Conservation (phyloP, 192 early-diverging fungal genomes). For the Coemansia sp. region DNA sequence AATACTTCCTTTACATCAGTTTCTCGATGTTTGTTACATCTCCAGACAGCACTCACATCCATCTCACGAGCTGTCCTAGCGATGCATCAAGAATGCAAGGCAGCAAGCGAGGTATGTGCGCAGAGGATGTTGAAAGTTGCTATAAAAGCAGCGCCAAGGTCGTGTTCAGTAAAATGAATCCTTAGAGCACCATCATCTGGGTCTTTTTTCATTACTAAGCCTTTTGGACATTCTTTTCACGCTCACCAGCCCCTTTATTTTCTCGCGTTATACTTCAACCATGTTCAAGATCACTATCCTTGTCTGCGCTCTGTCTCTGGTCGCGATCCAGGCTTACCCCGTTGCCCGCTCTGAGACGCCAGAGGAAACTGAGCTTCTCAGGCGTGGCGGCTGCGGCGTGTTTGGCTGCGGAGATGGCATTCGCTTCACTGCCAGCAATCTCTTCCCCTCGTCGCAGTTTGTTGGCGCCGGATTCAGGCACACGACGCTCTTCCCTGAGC, state of each 20-base stretch:
- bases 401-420: conserved; percentile 14
- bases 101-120: not conserved
- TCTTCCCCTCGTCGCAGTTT: conserved; percentile 27
- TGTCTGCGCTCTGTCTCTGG: conserved; percentile 18
- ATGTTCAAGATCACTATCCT: conserved; percentile 31
- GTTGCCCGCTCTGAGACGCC: not conserved
- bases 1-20: not conserved
- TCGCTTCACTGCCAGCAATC: conserved; percentile 9
- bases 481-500: conserved; percentile 14
- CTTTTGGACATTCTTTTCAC: not conserved
- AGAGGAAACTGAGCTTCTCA: not conserved
- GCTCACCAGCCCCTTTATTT: not conserved
- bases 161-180: conserved; percentile 7
- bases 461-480: conserved; percentile 19
- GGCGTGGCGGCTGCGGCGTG: conserved; percentile 11
- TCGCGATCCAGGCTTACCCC: conserved; percentile 5
- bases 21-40: not conserved
- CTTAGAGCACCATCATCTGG: conserved; percentile 29
- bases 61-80: not conserved
- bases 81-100: conserved; percentile 5
- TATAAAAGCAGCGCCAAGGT: conserved; percentile 17
- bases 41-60: conserved; percentile 4
- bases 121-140: not conserved
- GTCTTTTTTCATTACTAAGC: conserved; percentile 32
- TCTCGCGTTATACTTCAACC: not conserved